phyloP scores from a whole-genome alignment of 441 rosid species.

The Adansonia madagascariensis region DNA sequence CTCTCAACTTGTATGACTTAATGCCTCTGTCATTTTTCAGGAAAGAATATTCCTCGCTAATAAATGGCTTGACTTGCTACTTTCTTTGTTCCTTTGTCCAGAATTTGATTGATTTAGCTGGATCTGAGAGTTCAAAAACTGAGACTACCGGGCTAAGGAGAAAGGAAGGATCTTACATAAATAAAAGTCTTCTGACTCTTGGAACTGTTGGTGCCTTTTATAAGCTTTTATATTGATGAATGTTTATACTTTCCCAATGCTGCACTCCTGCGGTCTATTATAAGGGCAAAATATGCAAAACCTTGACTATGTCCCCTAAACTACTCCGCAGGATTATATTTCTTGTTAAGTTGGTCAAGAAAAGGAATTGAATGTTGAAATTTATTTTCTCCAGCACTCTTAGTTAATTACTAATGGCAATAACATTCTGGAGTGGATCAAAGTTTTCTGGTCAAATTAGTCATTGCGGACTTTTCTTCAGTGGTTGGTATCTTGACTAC shows the following conservation, averaged over 20 bases:
- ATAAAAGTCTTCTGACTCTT: constrained; percentile 98
- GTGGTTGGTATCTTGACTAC: background rate
- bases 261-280: background rate
- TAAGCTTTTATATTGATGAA: constrained; percentile 9
- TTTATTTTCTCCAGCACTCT: constrained; percentile 9
- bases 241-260: constrained; percentile 14
- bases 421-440: constrained; percentile 13
- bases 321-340: background rate
- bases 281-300: constrained; percentile 6
- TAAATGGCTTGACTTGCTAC: constrained; percentile 29
- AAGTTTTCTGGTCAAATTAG: constrained; percentile 16
- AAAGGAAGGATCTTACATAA: constrained; percentile 98
- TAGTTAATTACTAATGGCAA: constrained; percentile 4
- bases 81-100: constrained; percentile 36
- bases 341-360: constrained; percentile 6
- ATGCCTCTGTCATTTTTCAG: constrained; percentile 25
- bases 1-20: constrained; percentile 85
- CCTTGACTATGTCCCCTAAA: background rate
- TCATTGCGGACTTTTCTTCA: background rate
- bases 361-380: background rate
- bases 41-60: constrained; percentile 25
- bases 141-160: constrained; percentile 98
- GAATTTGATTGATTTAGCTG: constrained; percentile 99
- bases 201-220: constrained; percentile 79
- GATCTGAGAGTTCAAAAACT: constrained; percentile 99